Percentiles rank a stretch among this genome's conserved stretches.
These are phyloP conservation scores for Xylariaceae sp. DNA, from an alignment of 2,329 filamentous ascomycete species.

Conservation along the genomic window DNA sequence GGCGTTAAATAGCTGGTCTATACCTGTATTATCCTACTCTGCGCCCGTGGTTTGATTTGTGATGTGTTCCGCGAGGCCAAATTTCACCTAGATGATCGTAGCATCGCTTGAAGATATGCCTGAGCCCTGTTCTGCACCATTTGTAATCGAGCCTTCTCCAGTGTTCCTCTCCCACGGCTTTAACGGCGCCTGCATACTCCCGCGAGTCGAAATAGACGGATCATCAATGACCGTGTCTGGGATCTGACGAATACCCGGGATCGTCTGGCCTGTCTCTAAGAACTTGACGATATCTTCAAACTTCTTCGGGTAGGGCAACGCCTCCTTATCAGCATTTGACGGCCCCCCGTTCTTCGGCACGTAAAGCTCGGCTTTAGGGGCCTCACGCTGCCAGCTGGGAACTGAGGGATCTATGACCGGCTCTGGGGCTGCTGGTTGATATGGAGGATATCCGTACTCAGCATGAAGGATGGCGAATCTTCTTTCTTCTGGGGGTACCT, in stretches of 20 bases:
- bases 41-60: neutral
- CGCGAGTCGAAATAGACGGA: slow-evolving; percentile 50
- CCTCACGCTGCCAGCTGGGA: slow-evolving; percentile 44
- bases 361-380: slow-evolving; percentile 43
- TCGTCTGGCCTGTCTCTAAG: slow-evolving; percentile 72
- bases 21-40: neutral
- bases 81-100: neutral
- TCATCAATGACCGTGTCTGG: slow-evolving; percentile 72
- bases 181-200: slow-evolving; percentile 40
- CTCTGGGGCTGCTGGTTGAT: neutral
- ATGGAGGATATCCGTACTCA: slow-evolving; percentile 17
- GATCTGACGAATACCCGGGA: slow-evolving; percentile 78
- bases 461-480: slow-evolving; percentile 25
- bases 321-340: slow-evolving; percentile 41
- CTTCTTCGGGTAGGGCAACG: slow-evolving; percentile 69
- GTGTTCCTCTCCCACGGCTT: slow-evolving; percentile 70
- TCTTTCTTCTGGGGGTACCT: slow-evolving; percentile 24
- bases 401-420: slow-evolving; percentile 26
- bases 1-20: neutral
- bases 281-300: slow-evolving; percentile 79
- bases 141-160: neutral
- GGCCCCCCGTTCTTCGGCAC: slow-evolving; percentile 33
- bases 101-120: neutral
- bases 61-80: neutral
- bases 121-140: slow-evolving; percentile 7